These are phyloP conservation scores for Striga hermonthica DNA, from an alignment of 305 asterid genomes.

Conservation along the genomic window DNA sequence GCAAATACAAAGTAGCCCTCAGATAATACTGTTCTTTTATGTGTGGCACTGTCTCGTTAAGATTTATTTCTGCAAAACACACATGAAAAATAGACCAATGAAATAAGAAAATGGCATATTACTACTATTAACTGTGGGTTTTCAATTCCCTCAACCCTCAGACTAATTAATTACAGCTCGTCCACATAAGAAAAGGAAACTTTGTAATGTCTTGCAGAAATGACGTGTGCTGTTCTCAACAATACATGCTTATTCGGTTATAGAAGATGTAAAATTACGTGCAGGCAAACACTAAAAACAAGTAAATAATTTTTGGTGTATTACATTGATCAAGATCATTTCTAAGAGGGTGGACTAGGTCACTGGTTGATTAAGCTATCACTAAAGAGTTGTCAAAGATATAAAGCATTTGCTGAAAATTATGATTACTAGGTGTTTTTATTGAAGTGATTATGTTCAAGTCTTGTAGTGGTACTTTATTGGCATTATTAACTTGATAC, in stretches of 20 bases:
- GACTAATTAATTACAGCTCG: conserved; percentile 1
- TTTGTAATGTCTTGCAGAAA: not conserved
- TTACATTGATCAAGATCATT: conserved; percentile 12
- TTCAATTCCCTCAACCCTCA: conserved; percentile 3
- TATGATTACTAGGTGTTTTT: not conserved
- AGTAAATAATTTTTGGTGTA: not conserved
- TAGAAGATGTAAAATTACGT: not conserved
- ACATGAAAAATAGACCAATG: conserved; percentile 19
- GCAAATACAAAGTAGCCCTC: conserved; percentile 16
- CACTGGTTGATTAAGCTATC: conserved; percentile 2
- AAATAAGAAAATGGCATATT: not conserved
- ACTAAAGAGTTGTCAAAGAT: not conserved
- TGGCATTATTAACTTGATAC: not conserved
- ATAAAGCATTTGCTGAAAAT: not conserved
- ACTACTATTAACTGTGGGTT: conserved; percentile 9
- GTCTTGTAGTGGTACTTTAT: conserved; percentile 3
- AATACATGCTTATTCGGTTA: not conserved
- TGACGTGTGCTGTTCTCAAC: not conserved
- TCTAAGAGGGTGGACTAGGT: conserved; percentile 6
- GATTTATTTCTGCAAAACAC: conserved; percentile 15
- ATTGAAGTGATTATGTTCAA: not conserved
- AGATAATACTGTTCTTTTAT: not conserved
- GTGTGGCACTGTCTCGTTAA: conserved; percentile 4
- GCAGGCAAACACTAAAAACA: not conserved
- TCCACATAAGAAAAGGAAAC: not conserved